Evolutionary conservation across 2,329 filamentous ascomycete genomes (phyloP), one percentile per base, ranked within the genome.

Genomic region (Monilinia polystroma): DNA sequence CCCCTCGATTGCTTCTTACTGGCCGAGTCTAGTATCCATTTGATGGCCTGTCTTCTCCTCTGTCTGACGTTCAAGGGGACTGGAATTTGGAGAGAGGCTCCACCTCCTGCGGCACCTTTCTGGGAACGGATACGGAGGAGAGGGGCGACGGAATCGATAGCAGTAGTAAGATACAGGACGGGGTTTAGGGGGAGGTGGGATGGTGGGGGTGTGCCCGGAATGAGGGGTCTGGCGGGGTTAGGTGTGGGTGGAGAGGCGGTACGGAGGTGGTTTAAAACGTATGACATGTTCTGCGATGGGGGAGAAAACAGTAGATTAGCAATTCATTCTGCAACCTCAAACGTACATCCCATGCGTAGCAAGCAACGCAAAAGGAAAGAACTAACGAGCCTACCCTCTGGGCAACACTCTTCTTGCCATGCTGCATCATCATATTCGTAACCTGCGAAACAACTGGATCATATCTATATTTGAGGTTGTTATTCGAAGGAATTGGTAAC

Each of bases 111-210:
- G 47, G 90, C 86, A 72, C 92, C 93, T 74, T 87, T 87, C 73
- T 92, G 85, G 69, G 85, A 85, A 65, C 88, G 86, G 75, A 99
- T 88, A 72, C 90, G 89, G 75, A 99, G 82, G 20, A 99, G 84
- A 12, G 95, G 95, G 1, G 93, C 92, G 32, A 99, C 90, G 12
- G 92, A 96, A 82, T 99, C 95, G 74, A 99, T 88, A 43, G 93
- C 93, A 43, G 96, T 84, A 16, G 90, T 92, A 58, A 99, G 88
- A 81, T 98, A 99, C 65, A 91, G 85, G 65, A 96, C 84, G 1
- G 95, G 95, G 78, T 97, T 91, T 43, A 97, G 86, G 3, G 95
- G 93, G 12, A 99, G 89, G 73, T 94, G 89, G 4, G 85, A 81
- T 32, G 91, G 83, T 1, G 93, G 91, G 1, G 93, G 92, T 1